Base-by-base conservation (phyloP, 768 basidiomycete species). In the Tulasnella sp. region DNA sequence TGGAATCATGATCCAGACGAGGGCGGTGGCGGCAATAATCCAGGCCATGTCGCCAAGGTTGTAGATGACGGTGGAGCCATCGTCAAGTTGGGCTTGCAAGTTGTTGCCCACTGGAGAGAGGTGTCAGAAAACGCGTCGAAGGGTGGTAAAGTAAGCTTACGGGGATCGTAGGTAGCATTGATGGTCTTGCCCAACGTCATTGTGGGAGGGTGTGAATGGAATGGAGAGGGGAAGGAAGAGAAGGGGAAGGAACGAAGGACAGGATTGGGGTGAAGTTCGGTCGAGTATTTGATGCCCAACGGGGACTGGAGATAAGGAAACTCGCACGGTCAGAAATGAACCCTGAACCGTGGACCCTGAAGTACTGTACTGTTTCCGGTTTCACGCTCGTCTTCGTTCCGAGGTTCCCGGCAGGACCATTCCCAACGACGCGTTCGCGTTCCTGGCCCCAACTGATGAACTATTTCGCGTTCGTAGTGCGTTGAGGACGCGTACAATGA, bases 1-100 rank as follows among this genome's bases (percentile, higher is more conserved):
- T 8, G 84, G 84, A 66, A 87, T 79, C 86, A 89, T 88, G 61
- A 88, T 73, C 75, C 77, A 90, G 34, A 90, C 88, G 60, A 91
- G 74, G 25, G 88, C 91, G 15, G 79, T 90, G 25, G 80, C 79
- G 3, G 78, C 69, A 53, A 92, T 71, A 39, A 81, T 72, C 83
- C 82, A 84, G 5, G 81, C 77, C 45, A 83, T 79, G 67, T 84
- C 79, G 57, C 82, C 83, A 42, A 81, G 71, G 65, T 78, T 75
- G 71, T 77, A 81, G 31, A 75, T 69, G 19, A 64, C 65, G 6
- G 67, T 62, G 8, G 57, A 42, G 40, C 43, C 58, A 42, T 55
- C 56, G 48, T 68, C 63, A 51, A 66, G 63, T 50, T 62, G 62
- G 63, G 62, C 71, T 14, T 64, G 9, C n/a, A 77, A 64, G 58